Base-by-base conservation (phyloP, 1,284 basidiomycete genomes). In the Cystobasidiaceae sp. region DNA sequence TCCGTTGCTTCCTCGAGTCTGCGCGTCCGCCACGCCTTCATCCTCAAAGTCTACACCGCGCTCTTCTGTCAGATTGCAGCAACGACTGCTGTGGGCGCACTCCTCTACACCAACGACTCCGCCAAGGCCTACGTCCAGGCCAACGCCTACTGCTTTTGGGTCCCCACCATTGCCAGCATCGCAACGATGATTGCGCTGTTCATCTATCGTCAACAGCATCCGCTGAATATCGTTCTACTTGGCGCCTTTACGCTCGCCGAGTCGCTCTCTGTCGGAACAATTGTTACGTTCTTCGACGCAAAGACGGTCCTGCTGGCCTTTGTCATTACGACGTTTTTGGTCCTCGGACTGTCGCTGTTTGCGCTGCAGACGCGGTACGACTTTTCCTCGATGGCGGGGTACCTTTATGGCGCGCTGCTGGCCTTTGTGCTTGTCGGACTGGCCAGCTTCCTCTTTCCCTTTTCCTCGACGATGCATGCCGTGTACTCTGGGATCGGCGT, bases 291-390 rank as follows among this genome's bases (percentile, higher is more conserved):
- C 78, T 86, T 84, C 74, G 83, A 90, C 72, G 84, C 83, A 69
- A 74, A 76, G n/a, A 80, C 92, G 55, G 86, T 94, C n/a, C 78
- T 93, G 27, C 87, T 93, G 74, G 91, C 91, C 1, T 76, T 93
- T 84, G 74, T 91, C 50, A 89, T 93, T 72, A 93, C 91, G 0
- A 79, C 87, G 15, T 90, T 90, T 33, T 85, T 92, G 48, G 94
- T 94, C 82, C 76, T 89, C 48, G 91, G 90, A 2, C 79, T 93
- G 67, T 90, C 89, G 0, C 76, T 93, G 57, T 93, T 91, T 78
- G 93, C 90, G n/a, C 41, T 71, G 27, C 70, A 74, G 62, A 66
- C 54, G 13, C 75, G 90, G 85, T 91, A 89, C 78, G 89, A 93
- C 77, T 92, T 94, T 77, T 85, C 84, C 37, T 86, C 87, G 54